A percentile compares a stretch with the other conserved stretches of the same genome.
Conservation (phyloP, 148 eudicot genomes). For the Silene uniflora region DNA sequence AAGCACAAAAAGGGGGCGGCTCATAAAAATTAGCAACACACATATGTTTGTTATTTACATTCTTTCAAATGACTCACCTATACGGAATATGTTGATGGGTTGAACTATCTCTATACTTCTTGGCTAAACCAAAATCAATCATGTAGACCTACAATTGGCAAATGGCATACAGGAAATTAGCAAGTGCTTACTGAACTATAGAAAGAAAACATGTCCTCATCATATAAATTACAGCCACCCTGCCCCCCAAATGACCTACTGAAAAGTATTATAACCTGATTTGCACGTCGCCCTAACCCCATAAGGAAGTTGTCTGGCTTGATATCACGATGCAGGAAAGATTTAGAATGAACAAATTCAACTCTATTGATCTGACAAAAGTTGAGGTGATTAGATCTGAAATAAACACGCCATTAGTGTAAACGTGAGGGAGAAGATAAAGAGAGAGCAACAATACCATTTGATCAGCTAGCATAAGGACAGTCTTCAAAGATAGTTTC, state of each 20-base stretch:
- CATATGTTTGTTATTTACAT: background rate
- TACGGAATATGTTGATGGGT: conserved; percentile 97
- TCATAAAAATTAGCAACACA: background rate
- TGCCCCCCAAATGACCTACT: background rate
- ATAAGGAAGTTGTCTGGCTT: conserved; percentile 99
- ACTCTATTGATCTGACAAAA: conserved; percentile 76
- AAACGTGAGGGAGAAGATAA: background rate
- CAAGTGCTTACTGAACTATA: background rate
- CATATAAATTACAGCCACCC: background rate
- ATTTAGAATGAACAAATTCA: conserved; percentile 86
- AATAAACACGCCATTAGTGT: background rate
- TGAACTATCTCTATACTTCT: conserved; percentile 89
- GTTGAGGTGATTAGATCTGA: conserved; percentile 1
- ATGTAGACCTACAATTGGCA: conserved; percentile 59
- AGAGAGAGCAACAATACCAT: conserved; percentile 55
- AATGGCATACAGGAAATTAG: conserved; percentile 15
- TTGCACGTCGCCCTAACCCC: conserved; percentile 98
- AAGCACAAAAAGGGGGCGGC: background rate
- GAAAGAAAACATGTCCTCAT: background rate
- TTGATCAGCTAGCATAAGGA: conserved; percentile 98
- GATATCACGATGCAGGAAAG: conserved; percentile 96
- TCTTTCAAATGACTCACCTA: conserved; percentile 39
- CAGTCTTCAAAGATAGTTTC: conserved; percentile 89
- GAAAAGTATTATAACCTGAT: conserved; percentile 54
- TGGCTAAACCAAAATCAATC: conserved; percentile 97